A percentile compares a stretch with the other conserved stretches of the same genome.
phyloP scores from a whole-genome alignment of 495 filamentous ascomycete genomes.

The Polyplosphaeria fusca region DNA sequence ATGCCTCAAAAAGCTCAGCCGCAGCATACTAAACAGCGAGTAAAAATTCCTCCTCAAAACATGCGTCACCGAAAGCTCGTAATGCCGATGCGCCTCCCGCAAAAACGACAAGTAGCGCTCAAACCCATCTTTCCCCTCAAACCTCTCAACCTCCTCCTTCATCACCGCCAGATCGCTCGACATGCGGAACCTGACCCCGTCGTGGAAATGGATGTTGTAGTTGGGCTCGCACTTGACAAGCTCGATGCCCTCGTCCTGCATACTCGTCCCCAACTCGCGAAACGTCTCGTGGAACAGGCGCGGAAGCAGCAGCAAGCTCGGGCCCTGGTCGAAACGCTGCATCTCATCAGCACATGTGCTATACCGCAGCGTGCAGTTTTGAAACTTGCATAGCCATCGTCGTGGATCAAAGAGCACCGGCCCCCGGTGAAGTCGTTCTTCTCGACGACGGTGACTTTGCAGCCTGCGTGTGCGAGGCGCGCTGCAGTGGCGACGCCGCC shows the following conservation, averaged over 20 bases:
- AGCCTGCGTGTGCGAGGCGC: constrained; percentile 62
- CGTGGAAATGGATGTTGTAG: constrained; percentile 65
- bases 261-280: constrained; percentile 57
- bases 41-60: constrained; percentile 64
- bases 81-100: constrained; percentile 61
- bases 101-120: constrained; percentile 59
- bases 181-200: constrained; percentile 56
- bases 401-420: constrained; percentile 56
- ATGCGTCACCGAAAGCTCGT: constrained; percentile 58
- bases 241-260: constrained; percentile 57
- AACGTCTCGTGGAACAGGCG: constrained; percentile 63
- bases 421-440: constrained; percentile 67
- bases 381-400: constrained; percentile 50
- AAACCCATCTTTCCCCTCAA: constrained; percentile 64
- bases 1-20: constrained; percentile 51
- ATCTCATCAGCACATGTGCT: not conserved
- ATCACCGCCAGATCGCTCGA: constrained; percentile 59
- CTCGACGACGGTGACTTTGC: constrained; percentile 63
- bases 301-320: constrained; percentile 65
- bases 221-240: constrained; percentile 68
- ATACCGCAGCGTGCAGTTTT: not conserved
- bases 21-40: constrained; percentile 49
- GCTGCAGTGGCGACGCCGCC: constrained; percentile 66
- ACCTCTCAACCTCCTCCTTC: constrained; percentile 64
- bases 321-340: constrained; percentile 68